Base-by-base conservation (phyloP, 306 rosid species). In the Inga leiocalycina region DNA sequence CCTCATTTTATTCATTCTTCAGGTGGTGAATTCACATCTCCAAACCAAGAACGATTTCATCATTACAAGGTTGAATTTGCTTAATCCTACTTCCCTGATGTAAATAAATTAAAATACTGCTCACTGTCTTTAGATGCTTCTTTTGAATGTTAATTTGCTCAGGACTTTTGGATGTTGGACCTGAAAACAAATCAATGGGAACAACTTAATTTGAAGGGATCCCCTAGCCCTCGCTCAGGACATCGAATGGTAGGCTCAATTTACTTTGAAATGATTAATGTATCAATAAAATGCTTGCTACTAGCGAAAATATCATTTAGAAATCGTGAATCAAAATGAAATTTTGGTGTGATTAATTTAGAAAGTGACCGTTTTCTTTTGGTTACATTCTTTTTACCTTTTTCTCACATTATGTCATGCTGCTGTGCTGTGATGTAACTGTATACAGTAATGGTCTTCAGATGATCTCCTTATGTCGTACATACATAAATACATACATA, bases 11-110 rank as follows among this genome's bases (percentile, higher is more conserved):
- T 69, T 70, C 80, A 83, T 80, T 77, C 44, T 59, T 75, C 71
- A 96, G 99, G 99, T 74, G 99, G 99, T 59, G 99, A 96, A 71
- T 96, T 96, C 81, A 96, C 97, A 41, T 96, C 99, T 66, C 98
- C 98, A 49, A 96, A 96, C 83, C 99, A 96, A 85, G 99, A 94
- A 93, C 91, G 97, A 88, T 96, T 96, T 82, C 99, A 94, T 86
- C 99, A 96, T 89, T 96, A 96, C 92, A 96, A 94, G 99, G 99
- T 96, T 83, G 71, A 49, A 43, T 49, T 30, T 71, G 70, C 20
- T 11, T 65, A 61, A 43, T 52, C 30, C 69, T 84, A 74, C 46
- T 72, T 77, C 39, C 79, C 15, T 69, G 71, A 32, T 11, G 51
- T 79, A 72, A 78, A 49, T 71, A 78, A 80, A 6, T 70, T 41